Evolutionary conservation across 208 protist genomes (phyloP).

Genomic region (Vickermania ingenoplastis): DNA sequence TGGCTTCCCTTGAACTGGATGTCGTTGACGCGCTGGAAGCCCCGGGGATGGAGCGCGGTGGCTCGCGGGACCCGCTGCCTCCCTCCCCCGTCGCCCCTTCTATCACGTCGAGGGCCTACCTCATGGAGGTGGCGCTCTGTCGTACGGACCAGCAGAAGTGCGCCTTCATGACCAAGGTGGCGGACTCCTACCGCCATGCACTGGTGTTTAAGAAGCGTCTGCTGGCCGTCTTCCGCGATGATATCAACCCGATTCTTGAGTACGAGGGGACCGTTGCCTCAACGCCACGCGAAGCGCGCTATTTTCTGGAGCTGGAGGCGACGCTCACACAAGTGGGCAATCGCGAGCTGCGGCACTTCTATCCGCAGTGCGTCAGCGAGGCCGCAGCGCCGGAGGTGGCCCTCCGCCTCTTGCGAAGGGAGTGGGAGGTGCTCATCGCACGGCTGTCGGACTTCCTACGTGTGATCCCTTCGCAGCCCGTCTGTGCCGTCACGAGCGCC

Average conservation of each 20-base stretch:
- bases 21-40: background rate
- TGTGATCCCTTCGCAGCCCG: background rate
- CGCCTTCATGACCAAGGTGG: slow-evolving; percentile 38
- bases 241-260: slow-evolving; percentile 27
- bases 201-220: slow-evolving; percentile 24
- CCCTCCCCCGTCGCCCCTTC: slow-evolving; percentile 12
- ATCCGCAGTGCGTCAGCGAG: background rate
- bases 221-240: slow-evolving; percentile 41
- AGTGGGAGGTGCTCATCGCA: background rate
- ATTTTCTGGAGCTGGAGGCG: slow-evolving; percentile 1
- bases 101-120: slow-evolving; percentile 31
- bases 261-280: slow-evolving; percentile 1
- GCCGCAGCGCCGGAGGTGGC: background rate
- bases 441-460: background rate
- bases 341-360: background rate
- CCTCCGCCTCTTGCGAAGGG: background rate
- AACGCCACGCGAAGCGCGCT: background rate
- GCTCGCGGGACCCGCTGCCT: too few relatives aligned
- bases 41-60: background rate
- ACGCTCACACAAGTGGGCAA: background rate
- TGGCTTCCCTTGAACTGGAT: background rate
- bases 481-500: background rate
- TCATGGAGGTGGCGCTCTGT: slow-evolving; percentile 32
- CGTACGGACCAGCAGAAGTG: slow-evolving; percentile 40
- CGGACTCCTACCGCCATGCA: slow-evolving; percentile 28